Percentiles rank a stretch among this genome's conserved stretches.
Evolutionary conservation across 179 eudicot species (phyloP).

Genomic region (Camellia oleifera): DNA sequence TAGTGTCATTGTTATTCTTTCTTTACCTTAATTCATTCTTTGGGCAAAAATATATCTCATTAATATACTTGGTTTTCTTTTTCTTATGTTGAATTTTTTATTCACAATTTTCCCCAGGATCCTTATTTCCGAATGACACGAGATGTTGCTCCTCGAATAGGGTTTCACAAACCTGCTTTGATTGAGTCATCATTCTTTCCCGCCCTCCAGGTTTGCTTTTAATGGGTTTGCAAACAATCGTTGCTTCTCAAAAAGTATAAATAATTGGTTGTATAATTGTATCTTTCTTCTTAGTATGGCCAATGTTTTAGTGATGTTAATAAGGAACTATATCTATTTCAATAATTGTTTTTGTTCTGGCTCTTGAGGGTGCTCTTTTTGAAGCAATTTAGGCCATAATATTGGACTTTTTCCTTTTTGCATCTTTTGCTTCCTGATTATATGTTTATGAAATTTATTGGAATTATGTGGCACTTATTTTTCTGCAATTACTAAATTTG

Average conservation of each 20-base stretch:
- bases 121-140: constrained; percentile 99
- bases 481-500: not conserved
- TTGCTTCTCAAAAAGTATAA: not conserved
- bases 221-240: not conserved
- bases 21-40: not conserved
- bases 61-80: not conserved
- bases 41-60: not conserved
- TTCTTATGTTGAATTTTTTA: constrained; percentile 7
- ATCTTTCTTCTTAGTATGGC: no score
- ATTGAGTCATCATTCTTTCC: constrained; percentile 95
- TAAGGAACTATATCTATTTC: not conserved
- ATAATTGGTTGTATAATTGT: not conserved
- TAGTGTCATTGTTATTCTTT: not conserved
- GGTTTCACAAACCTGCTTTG: constrained; percentile 89
- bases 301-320: not conserved
- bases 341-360: not conserved
- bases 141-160: constrained; percentile 97
- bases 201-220: constrained; percentile 78
- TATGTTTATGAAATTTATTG: not conserved
- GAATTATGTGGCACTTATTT: not conserved
- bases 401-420: not conserved
- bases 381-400: not conserved
- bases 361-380: constrained; percentile 3
- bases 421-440: not conserved
- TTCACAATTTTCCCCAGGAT: constrained; percentile 51